Base-by-base conservation (phyloP, 345 rosid genomes). In the Aquilaria malaccensis region DNA sequence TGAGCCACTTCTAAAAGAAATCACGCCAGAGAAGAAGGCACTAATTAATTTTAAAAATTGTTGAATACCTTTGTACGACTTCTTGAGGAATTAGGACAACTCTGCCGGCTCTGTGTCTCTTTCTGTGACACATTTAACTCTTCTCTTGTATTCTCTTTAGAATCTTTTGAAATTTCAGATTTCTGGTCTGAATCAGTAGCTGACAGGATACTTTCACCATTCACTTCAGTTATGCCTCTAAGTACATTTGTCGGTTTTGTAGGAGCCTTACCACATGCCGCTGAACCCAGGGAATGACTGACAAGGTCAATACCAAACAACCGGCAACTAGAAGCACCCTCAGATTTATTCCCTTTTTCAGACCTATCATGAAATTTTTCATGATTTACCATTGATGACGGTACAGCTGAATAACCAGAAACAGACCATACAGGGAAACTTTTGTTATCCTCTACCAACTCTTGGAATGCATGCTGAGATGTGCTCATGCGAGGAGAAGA, bases 41-140 rank as follows among this genome's bases (percentile, higher is more conserved):
- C 22, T 22, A 52, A 29, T 54, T 10, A 51, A 62, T 50, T 15
- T 48, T 14, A 49, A 13, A 52, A n/a, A 11, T 12, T 82, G 49
- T 72, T 76, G 62, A 90, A 79, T 52, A 86, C 93, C 85, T 83
- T 86, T 2, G 80, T 86, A n/a, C 93, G 77, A 69, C 70, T 81
- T 78, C 93, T 80, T 13, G 60, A 58, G 62, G 85, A 76, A 61
- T 69, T 63, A 13, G 76, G 62, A 62, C 73, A 63, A 60, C 50
- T 74, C 62, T 83, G 87, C 82, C 77, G 85, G 79, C 73, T 79
- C 51, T 83, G 90, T 50, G 68, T 74, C 71, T 89, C 98, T 73
- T 81, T 89, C 9, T 76, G 74, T 33, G 77, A 73, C 49, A 73
- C 64, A 62, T 77, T 81, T 7, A 76, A 31, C 51, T 71, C 80